A percentile compares a stretch with the other conserved stretches of the same genome.
Evolutionary conservation across 495 filamentous ascomycete species (phyloP).

Genomic region (Letharia lupina): DNA sequence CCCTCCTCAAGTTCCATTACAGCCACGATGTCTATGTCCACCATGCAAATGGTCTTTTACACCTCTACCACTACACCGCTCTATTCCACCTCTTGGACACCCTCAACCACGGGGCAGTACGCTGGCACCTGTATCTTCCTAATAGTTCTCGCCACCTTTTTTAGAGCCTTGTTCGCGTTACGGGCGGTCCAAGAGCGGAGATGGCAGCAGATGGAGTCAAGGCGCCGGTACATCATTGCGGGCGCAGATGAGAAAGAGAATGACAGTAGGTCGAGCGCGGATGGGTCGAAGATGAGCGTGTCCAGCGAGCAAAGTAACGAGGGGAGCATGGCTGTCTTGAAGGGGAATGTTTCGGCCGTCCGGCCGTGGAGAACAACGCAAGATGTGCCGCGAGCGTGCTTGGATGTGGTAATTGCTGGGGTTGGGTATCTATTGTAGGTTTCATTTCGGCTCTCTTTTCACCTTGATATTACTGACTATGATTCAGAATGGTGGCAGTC

Average conservation of each 20-base stretch:
- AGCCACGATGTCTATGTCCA: conserved; percentile 10
- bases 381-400: conserved; percentile 61
- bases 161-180: conserved; percentile 59
- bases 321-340: too few relatives aligned
- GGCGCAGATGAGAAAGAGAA: conserved; percentile 49
- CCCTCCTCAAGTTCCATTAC: not conserved
- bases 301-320: not conserved
- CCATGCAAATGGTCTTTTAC: conserved; percentile 50
- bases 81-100: conserved; percentile 67
- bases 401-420: conserved; percentile 62
- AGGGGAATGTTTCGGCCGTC: not conserved
- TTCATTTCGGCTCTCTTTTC: not conserved
- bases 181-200: conserved; percentile 48
- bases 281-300: conserved; percentile 27
- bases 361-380: conserved; percentile 70
- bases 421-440: conserved; percentile 86
- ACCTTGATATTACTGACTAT: conserved; percentile 19
- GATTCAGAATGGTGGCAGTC: conserved; percentile 82
- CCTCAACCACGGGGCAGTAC: conserved; percentile 56
- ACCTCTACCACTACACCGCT: conserved; percentile 59
- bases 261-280: conserved; percentile 43
- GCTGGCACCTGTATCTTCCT: conserved; percentile 84
- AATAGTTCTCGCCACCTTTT: conserved; percentile 59
- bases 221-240: conserved; percentile 67
- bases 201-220: conserved; percentile 56